Percentiles rank a stretch among this genome's conserved stretches.
These are phyloP conservation scores for Leptosphaerulina australis DNA, from an alignment of 2,329 filamentous ascomycete genomes.

Conservation along the genomic window DNA sequence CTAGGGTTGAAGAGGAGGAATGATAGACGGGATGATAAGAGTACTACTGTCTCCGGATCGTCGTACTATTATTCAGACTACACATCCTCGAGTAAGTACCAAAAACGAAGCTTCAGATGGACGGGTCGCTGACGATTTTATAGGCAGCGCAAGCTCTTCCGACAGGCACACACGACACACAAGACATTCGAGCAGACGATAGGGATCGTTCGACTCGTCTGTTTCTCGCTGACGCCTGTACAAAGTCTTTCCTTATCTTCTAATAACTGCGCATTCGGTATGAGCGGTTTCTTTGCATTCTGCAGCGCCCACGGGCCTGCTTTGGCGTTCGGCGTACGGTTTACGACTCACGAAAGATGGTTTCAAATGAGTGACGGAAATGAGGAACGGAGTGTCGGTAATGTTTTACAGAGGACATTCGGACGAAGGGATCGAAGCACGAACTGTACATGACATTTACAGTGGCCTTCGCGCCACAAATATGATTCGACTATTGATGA, in stretches of 20 bases:
- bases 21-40: constrained; percentile 53
- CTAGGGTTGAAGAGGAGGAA: constrained; percentile 54
- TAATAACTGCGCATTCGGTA: constrained; percentile 4
- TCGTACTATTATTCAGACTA: constrained; percentile 54
- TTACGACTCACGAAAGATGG: constrained; percentile 11
- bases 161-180: constrained; percentile 51
- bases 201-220: not conserved
- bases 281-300: constrained; percentile 11
- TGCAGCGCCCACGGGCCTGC: constrained; percentile 14
- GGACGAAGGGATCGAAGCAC: too few relatives aligned
- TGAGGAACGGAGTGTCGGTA: too few relatives aligned
- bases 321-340: constrained; percentile 23
- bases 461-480: too few relatives aligned
- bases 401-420: constrained; percentile 4
- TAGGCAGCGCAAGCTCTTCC: constrained; percentile 54
- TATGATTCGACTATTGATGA: too few relatives aligned
- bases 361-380: constrained; percentile 1
- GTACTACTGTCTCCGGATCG: constrained; percentile 47
- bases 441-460: too few relatives aligned
- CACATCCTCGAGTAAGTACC: constrained; percentile 56
- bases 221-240: not conserved
- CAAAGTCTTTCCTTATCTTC: constrained; percentile 13
- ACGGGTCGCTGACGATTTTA: constrained; percentile 24
- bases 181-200: constrained; percentile 34
- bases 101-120: not conserved